Base-by-base conservation (phyloP, 2,329 filamentous ascomycete species). In the Claviceps pusilla region DNA sequence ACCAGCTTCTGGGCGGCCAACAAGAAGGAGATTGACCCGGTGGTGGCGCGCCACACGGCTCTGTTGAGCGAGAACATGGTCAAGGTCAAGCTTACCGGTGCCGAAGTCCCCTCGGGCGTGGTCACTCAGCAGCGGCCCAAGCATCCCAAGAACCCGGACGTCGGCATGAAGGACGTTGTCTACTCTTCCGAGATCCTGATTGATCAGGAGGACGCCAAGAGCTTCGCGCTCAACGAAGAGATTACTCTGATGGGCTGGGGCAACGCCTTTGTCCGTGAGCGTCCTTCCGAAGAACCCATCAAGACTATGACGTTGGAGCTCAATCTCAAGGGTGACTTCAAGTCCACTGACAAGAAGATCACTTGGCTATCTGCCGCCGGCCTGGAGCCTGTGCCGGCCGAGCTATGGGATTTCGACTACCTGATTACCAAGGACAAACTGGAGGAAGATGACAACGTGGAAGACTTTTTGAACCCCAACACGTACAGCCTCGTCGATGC, bases 221-320 rank as follows among this genome's bases (percentile, higher is more conserved):
- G 78, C 31, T 94, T 96, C 71, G 85, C 82, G 62, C 77, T 85
- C 57, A 83, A 85, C 65, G 91, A 97, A 73, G 90, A 96, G 69
- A 87, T 97, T 63, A 96, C 91, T 0, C 77, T 96, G 46, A 96
- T 96, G 91, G 86, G 86, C 68, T 97, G 91, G 91, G 93, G 91
- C 62, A 94, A 95, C 64, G 88, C 86, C 12, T 80, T 89, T 60
- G 86, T 93, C 29, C 80, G 83, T 54, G 80, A 82, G 56, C 80
- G 88, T 57, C 74, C 79, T 50, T 69, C 72, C 35, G 69, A 70
- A 19, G 75, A 75, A 11, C 73, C 79, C 50, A 82, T 95, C 62
- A 84, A 82, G 12, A 74, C 72, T 41, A 76, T 95, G 43, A 85
- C 86, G 55, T 76, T 93, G 53, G 88, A 95, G 71, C 80, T 96